These are phyloP conservation scores for Xylaria sp. DNA, from an alignment of 2,329 filamentous ascomycete species.

Conservation along the genomic window DNA sequence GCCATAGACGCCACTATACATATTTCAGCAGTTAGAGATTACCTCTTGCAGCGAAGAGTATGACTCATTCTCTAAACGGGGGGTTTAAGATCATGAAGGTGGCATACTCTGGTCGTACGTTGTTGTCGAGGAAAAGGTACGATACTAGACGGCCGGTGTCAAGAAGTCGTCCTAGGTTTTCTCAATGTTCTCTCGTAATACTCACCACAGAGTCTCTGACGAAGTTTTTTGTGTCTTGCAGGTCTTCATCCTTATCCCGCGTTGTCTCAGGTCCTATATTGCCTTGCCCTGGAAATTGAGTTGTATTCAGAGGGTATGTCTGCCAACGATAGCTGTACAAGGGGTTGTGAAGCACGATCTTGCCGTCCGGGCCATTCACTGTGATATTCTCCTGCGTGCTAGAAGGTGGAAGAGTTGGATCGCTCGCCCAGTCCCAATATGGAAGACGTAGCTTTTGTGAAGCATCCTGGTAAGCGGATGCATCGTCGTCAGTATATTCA, in stretches of 20 bases:
- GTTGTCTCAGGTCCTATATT: slow-evolving; percentile 52
- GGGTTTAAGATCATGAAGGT: slow-evolving; percentile 40
- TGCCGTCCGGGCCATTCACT: slow-evolving; percentile 56
- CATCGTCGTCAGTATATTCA: slow-evolving; percentile 53
- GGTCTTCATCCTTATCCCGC: slow-evolving; percentile 47
- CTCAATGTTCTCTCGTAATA: background rate
- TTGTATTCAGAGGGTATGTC: slow-evolving; percentile 50
- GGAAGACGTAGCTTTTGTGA: slow-evolving; percentile 61
- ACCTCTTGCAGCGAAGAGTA: too few relatives aligned
- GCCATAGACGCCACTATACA: slow-evolving; percentile 50
- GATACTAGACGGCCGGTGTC: slow-evolving; percentile 51
- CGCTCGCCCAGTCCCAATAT: slow-evolving; percentile 66
- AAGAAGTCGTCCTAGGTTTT: slow-evolving; percentile 5
- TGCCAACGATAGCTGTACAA: slow-evolving; percentile 64
- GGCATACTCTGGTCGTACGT: slow-evolving; percentile 51
- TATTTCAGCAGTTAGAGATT: slow-evolving; percentile 1
- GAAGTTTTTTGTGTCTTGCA: slow-evolving; percentile 45
- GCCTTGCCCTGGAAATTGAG: slow-evolving; percentile 52
- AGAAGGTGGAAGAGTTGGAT: slow-evolving; percentile 57
- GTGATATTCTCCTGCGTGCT: slow-evolving; percentile 51
- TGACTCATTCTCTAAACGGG: background rate
- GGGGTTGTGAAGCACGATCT: slow-evolving; percentile 61
- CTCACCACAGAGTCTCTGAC: slow-evolving; percentile 58
- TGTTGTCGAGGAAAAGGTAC: slow-evolving; percentile 53
- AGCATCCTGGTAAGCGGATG: slow-evolving; percentile 56